These are phyloP conservation scores for Dictyostelium purpureum DNA, from an alignment of 78 protist genomes.

Conservation along the genomic window DNA sequence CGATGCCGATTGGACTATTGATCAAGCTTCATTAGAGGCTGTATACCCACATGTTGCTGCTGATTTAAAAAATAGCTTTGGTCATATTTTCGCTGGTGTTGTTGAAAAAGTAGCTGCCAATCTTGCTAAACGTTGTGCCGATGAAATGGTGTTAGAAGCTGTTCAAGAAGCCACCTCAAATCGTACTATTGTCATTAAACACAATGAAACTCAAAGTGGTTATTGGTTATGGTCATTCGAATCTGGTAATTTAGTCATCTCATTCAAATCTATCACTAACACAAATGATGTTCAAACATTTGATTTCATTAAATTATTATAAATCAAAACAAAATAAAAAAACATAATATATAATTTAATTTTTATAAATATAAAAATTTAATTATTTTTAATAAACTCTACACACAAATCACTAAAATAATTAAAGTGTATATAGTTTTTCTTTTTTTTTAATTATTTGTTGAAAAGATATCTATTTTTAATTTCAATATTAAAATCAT, in stretches of 20 bases:
- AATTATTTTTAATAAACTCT: no score
- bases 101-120: background rate
- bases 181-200: background rate
- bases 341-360: no score
- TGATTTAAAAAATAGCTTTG: background rate
- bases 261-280: constrained; percentile 18
- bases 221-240: constrained; percentile 22
- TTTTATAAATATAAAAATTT: no score
- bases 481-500: no score
- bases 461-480: no score
- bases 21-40: background rate
- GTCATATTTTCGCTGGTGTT: background rate
- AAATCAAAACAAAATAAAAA: no score
- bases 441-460: no score
- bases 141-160: constrained; percentile 7
- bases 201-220: background rate
- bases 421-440: no score
- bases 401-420: no score
- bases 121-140: background rate
- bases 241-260: background rate
- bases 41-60: background rate
- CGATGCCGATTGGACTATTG: background rate
- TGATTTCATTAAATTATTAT: constrained; percentile 44
- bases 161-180: background rate
- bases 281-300: no score